These are phyloP conservation scores for Eleusine indica DNA, from an alignment of 176 grass and related monocot species.

Conservation along the genomic window DNA sequence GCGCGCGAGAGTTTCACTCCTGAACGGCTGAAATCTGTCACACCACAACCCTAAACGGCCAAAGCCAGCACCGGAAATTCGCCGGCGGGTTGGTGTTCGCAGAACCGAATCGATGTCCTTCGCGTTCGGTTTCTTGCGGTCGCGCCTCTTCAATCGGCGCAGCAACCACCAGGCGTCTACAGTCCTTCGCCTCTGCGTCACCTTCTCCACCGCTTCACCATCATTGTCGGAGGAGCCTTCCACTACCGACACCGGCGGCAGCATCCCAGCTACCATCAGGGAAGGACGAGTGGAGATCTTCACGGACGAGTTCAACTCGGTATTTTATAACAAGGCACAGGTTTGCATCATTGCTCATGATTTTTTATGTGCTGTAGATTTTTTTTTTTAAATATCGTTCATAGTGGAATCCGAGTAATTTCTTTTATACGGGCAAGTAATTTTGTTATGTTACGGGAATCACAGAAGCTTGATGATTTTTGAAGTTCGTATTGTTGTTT, in stretches of 20 bases:
- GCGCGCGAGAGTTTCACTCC: too few species aligned
- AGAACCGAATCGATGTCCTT: conserved; percentile 11
- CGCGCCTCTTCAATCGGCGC: conserved; percentile 26
- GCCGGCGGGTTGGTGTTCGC: neutral
- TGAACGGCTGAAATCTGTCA: too few species aligned
- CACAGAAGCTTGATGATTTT: neutral
- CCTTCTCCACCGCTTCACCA: conserved; percentile 16
- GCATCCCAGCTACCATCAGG: conserved; percentile 17
- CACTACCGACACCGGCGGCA: too few species aligned
- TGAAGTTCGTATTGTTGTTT: neutral
- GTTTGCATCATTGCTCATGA: conserved; percentile 3
- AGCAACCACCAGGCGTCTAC: neutral
- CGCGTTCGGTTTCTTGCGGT: conserved; percentile 10
- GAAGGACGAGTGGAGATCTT: conserved; percentile 63
- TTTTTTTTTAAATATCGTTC: neutral
- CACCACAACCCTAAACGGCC: too few species aligned
- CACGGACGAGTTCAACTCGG: conserved; percentile 36
- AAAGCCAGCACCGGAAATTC: neutral
- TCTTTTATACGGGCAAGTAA: neutral
- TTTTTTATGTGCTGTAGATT: neutral
- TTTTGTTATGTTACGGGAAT: neutral
- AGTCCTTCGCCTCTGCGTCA: conserved; percentile 9
- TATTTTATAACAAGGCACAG: conserved; percentile 64
- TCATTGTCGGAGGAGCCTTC: neutral
- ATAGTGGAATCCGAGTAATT: neutral